A percentile compares a stretch with the other conserved stretches of the same genome.
These are phyloP conservation scores for Coemansia sp. DNA, from an alignment of 192 early-diverging fungal species.

Conservation along the genomic window DNA sequence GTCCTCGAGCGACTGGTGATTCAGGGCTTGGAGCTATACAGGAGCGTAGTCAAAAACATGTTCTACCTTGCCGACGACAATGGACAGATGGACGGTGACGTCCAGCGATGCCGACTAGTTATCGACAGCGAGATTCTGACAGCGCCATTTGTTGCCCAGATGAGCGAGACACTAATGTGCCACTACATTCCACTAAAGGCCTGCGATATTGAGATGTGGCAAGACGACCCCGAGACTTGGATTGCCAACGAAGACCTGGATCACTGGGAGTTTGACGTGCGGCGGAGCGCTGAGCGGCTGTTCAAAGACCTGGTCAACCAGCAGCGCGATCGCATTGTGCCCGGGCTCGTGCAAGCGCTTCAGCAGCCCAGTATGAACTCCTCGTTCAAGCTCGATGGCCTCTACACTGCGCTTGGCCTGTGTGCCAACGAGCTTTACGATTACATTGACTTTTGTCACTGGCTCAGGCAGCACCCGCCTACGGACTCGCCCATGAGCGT, in stretches of 20 bases:
- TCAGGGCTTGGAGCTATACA: conserved; percentile 70
- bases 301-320: conserved; percentile 79
- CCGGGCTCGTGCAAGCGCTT: conserved; percentile 27
- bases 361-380: conserved; percentile 13
- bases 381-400: conserved; percentile 31
- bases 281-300: conserved; percentile 83
- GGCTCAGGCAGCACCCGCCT: conserved; percentile 63
- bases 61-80: conserved; percentile 36
- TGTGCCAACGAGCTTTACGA: conserved; percentile 83
- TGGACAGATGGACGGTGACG: conserved; percentile 50
- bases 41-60: conserved; percentile 46
- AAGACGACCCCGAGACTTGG: conserved; percentile 86
- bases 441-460: conserved; percentile 78
- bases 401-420: conserved; percentile 80
- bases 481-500: conserved; percentile 42
- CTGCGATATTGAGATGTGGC: conserved; percentile 79
- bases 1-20: conserved; percentile 67
- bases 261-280: conserved; percentile 79
- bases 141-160: conserved; percentile 65
- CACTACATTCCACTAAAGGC: conserved; percentile 73
- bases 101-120: conserved; percentile 57
- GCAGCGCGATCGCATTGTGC: conserved; percentile 22
- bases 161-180: conserved; percentile 74
- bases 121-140: conserved; percentile 73
- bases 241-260: conserved; percentile 79